A percentile compares a stretch with the other conserved stretches of the same genome.
These are phyloP conservation scores for Sonneratia caseolaris DNA, from an alignment of 345 rosid genomes.

Conservation along the genomic window DNA sequence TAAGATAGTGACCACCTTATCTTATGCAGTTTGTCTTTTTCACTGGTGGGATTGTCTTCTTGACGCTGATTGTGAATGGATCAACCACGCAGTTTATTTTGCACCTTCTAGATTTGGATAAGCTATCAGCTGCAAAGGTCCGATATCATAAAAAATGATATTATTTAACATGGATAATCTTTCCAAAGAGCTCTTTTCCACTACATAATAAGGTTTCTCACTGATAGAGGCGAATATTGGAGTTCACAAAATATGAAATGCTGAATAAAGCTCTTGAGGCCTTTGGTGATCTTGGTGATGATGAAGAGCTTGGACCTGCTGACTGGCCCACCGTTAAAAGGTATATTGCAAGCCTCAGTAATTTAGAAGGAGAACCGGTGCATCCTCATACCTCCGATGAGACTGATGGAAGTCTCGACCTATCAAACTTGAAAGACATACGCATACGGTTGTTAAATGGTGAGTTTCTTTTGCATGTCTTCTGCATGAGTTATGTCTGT, in stretches of 20 bases:
- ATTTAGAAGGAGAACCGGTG: conserved; percentile 43
- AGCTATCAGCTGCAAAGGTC: conserved; percentile 72
- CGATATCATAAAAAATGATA: conserved; percentile 3
- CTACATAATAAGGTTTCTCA: neutral
- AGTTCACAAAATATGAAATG: conserved; percentile 83
- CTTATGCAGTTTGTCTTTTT: conserved; percentile 69
- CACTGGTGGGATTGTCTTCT: conserved; percentile 94
- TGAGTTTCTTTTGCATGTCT: conserved; percentile 10
- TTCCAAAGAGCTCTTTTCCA: neutral
- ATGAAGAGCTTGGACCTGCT: conserved; percentile 94
- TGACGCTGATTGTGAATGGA: conserved; percentile 82
- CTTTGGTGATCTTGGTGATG: conserved; percentile 85
- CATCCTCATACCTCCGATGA: conserved; percentile 53
- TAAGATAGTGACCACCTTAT: neutral
- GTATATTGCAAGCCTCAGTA: conserved; percentile 53
- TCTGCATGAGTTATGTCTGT: neutral
- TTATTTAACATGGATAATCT: too few species aligned
- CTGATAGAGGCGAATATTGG: conserved; percentile 67
- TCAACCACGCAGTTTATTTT: conserved; percentile 78
- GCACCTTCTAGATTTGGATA: conserved; percentile 65
- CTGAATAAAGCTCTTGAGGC: conserved; percentile 69
- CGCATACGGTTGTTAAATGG: conserved; percentile 89
- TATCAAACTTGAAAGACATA: conserved; percentile 57
- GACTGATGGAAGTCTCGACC: conserved; percentile 39
- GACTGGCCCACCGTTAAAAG: conserved; percentile 90